Base-by-base conservation (phyloP, 2,329 filamentous ascomycete genomes). In the Xylariales sp. region DNA sequence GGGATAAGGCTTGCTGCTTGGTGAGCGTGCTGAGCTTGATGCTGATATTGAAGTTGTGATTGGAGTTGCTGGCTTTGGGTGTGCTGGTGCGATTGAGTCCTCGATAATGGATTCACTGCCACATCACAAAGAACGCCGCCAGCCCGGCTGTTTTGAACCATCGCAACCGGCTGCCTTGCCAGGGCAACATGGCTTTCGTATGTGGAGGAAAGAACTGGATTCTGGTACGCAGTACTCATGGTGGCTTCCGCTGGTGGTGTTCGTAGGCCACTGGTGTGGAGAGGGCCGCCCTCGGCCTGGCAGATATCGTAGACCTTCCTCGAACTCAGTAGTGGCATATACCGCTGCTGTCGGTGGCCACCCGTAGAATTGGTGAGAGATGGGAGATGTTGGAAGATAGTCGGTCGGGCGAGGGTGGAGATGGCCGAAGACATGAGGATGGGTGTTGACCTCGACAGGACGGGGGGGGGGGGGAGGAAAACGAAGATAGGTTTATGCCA, bases 231-330 rank as follows among this genome's bases (percentile, higher is more conserved):
- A 44, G 70, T 61, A 48, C 66, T 72, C 74, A 78, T 68, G 30
- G 41, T 70, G 42, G 66, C 62, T 61, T 76, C 72, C 47, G 62
- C 55, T 28, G 71, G 72, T 36, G 73, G 72, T 42, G 71, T 74
- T 52, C 60, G 63, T 50, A 75, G 65, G 43, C 72, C 70, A 54
- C 55, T 51, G 42, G 38, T 54, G 40, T 49, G 54, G 20, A 50
- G 44, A 43, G 46, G 27, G 51, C 49, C 49, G 51, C 50, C 48
- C 45, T 45, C 42, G 16, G 40, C 47, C 31, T 47, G 42, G 40
- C 38, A 43, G 21, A 34, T 40, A 18, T 44, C 41, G 40, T 45
- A 50, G 13, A 43, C 40, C 40, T 56, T 55, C 34, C 45, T 40
- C 16, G 47, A 21, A 32, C 43, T 43, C 24, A 43, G n/a, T 5